These are phyloP conservation scores for Penicillium sp. DNA, from an alignment of 2,329 filamentous ascomycete species.

Conservation along the genomic window DNA sequence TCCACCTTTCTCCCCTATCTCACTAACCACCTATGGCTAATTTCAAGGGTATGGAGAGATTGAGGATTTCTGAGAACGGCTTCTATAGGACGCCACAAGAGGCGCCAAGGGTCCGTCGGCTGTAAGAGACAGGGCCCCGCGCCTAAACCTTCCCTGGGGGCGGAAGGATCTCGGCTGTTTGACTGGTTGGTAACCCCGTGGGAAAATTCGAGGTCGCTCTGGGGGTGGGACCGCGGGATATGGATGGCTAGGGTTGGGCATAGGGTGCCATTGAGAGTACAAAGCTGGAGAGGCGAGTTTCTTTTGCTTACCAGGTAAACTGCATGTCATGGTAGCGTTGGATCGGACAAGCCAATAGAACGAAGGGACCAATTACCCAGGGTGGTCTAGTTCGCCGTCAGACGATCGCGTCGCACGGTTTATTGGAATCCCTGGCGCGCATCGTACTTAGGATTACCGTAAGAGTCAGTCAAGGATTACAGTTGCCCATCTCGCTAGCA, in stretches of 20 bases:
- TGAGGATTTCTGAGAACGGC: conserved; percentile 2
- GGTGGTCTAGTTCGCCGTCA: not conserved
- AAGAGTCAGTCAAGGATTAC: conserved; percentile 53
- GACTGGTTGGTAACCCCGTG: not conserved
- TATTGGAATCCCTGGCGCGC: not conserved
- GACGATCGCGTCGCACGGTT: not conserved
- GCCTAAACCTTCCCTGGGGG: not conserved
- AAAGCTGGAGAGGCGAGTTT: not conserved
- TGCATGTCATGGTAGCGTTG: conserved; percentile 2
- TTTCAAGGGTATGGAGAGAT: not conserved
- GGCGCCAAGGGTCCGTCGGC: conserved; percentile 1
- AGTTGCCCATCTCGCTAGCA: conserved; percentile 49
- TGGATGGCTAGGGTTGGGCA: not conserved
- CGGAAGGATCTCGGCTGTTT: not conserved
- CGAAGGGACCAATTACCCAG: not conserved
- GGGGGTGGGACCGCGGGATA: conserved; percentile 3
- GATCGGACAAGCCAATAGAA: not conserved
- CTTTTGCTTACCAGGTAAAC: not conserved
- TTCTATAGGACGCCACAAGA: conserved; percentile 12
- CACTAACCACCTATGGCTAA: not conserved
- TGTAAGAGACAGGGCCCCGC: not conserved
- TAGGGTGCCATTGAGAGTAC: not conserved
- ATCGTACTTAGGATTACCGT: not conserved
- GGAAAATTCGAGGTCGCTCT: not conserved
- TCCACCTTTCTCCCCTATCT: not conserved